Evolutionary conservation across 306 rosid species (phyloP).

Genomic region (Crotalaria pallida): DNA sequence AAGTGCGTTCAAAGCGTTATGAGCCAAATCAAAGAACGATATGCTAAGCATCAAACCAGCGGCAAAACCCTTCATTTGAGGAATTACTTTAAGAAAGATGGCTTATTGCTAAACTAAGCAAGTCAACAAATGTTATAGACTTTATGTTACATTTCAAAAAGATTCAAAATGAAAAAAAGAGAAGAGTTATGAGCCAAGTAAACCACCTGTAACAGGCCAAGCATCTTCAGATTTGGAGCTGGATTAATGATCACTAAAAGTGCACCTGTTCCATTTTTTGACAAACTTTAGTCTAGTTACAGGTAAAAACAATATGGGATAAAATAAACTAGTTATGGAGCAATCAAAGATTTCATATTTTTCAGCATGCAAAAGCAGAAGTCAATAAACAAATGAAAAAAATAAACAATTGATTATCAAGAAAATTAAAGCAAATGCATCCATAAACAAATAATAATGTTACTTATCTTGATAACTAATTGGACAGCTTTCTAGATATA

Average conservation of each 20-base stretch:
- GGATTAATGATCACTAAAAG: conserved; percentile 64
- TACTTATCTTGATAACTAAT: no score
- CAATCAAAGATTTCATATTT: background rate
- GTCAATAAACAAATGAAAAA: background rate
- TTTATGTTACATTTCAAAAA: background rate
- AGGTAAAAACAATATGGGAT: background rate
- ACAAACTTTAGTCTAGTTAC: conserved; percentile 22
- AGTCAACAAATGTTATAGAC: background rate
- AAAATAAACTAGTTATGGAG: background rate
- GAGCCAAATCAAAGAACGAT: conserved; percentile 95
- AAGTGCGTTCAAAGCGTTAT: conserved; percentile 83
- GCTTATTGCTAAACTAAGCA: background rate
- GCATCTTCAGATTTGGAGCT: conserved; percentile 91
- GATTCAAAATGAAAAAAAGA: background rate
- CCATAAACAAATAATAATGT: no score
- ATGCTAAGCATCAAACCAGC: conserved; percentile 96
- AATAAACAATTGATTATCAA: background rate
- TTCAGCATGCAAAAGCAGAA: background rate
- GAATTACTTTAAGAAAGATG: background rate
- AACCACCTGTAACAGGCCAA: conserved; percentile 80
- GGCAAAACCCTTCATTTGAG: conserved; percentile 71
- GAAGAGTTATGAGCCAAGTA: background rate
- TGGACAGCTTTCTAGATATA: no score
- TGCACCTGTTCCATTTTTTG: conserved; percentile 62
- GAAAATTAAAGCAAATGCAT: background rate